phyloP scores from a whole-genome alignment of 169 alveolate species.

The Plasmodium cynomolgi region DNA sequence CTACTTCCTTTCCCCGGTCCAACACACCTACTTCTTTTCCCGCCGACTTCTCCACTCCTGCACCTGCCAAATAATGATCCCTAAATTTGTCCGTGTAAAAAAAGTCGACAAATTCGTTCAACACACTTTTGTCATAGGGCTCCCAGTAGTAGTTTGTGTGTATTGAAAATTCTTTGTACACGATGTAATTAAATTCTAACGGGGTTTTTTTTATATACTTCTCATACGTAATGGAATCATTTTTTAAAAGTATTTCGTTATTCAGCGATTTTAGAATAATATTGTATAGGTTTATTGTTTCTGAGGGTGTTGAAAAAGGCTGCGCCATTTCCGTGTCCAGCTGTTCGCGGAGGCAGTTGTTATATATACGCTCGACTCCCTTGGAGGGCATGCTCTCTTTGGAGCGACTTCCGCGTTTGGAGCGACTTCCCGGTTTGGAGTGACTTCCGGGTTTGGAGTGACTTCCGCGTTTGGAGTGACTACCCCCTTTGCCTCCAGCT shows the following conservation, averaged over 20 bases:
- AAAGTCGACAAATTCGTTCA: conserved; percentile 24
- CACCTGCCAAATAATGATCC: neutral
- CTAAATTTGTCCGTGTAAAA: conserved; percentile 25
- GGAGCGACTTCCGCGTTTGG: neutral
- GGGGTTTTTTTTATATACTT: conserved; percentile 27
- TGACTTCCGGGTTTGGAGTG: neutral
- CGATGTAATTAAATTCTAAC: conserved; percentile 40
- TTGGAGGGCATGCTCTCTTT: neutral
- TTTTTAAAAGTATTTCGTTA: neutral
- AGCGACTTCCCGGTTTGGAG: neutral
- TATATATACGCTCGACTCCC: neutral
- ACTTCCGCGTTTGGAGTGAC: neutral
- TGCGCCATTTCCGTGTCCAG: neutral
- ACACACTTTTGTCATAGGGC: conserved; percentile 1
- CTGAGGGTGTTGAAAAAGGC: conserved; percentile 22
- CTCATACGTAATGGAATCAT: conserved; percentile 57
- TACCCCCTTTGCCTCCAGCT: neutral
- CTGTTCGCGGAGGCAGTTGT: conserved; percentile 1
- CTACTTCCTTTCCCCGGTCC: neutral
- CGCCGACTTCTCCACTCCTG: neutral
- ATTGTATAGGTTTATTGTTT: conserved; percentile 55
- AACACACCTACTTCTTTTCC: neutral
- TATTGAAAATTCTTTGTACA: conserved; percentile 37
- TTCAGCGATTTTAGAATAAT: conserved; percentile 10
- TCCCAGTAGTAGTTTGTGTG: conserved; percentile 47